These are phyloP conservation scores for Ricinus communis DNA, from an alignment of 345 rosid genomes.

Conservation along the genomic window DNA sequence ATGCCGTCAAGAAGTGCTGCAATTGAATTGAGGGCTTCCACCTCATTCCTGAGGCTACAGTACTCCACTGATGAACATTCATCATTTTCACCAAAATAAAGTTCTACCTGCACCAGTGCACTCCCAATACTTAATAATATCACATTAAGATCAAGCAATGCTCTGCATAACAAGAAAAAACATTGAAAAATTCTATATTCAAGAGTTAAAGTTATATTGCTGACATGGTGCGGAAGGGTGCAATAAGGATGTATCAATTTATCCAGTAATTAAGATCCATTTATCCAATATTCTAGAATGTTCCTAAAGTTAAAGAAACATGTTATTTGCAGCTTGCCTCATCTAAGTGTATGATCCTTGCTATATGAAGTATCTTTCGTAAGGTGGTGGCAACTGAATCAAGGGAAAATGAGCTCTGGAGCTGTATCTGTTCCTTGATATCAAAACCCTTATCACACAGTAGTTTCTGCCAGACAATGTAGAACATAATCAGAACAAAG, in stretches of 20 bases:
- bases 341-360: slow-evolving; percentile 63
- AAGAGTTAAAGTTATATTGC: not conserved
- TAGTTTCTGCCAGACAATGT: slow-evolving; percentile 45
- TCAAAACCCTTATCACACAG: slow-evolving; percentile 53
- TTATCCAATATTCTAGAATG: not conserved
- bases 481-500: slow-evolving; percentile 1
- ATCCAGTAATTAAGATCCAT: not conserved
- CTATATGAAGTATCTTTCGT: slow-evolving; percentile 54
- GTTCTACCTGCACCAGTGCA: slow-evolving; percentile 61
- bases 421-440: slow-evolving; percentile 42
- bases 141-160: not conserved
- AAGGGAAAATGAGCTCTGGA: slow-evolving; percentile 32
- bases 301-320: slow-evolving; percentile 4
- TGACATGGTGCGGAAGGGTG: not conserved
- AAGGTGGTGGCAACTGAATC: slow-evolving; percentile 38
- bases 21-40: slow-evolving; percentile 67
- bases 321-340: slow-evolving; percentile 46
- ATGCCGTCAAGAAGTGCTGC: slow-evolving; percentile 39
- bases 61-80: slow-evolving; percentile 39
- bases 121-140: not conserved
- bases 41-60: slow-evolving; percentile 67
- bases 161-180: not conserved
- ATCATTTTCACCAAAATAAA: slow-evolving; percentile 62
- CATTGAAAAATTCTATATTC: not conserved
- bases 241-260: not conserved